Percentiles rank a stretch among this genome's conserved stretches.
Evolutionary conservation across 192 early-diverging fungal genomes (phyloP).

Genomic region (Geosiphon pyriformis): DNA sequence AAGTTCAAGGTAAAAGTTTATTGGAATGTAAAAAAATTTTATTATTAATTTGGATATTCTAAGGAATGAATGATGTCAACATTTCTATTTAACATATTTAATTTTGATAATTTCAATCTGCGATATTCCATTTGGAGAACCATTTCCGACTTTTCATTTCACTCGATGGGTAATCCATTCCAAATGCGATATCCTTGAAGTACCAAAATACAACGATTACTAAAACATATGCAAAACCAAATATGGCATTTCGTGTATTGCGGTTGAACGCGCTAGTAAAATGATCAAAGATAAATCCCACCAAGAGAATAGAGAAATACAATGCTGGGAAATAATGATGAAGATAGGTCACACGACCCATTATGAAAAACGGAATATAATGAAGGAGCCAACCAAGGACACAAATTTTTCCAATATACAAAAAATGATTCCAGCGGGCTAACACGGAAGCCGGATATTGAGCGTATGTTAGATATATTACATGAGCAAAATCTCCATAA

Average conservation of each 20-base stretch:
- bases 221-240: constrained; percentile 38
- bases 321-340: constrained; percentile 97
- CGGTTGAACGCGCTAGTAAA: constrained; percentile 21
- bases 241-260: constrained; percentile 31
- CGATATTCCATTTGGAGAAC: constrained; percentile 76
- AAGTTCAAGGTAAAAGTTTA: too few relatives aligned
- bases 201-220: constrained; percentile 59
- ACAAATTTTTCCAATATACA: constrained; percentile 65
- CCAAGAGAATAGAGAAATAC: constrained; percentile 86
- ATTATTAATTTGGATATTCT: neutral
- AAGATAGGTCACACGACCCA: constrained; percentile 94
- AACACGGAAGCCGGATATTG: constrained; percentile 4
- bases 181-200: constrained; percentile 81
- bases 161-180: constrained; percentile 62
- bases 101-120: too few relatives aligned
- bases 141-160: constrained; percentile 58
- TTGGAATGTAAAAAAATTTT: neutral
- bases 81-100: neutral
- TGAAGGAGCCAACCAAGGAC: constrained; percentile 90
- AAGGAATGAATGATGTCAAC: neutral
- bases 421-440: constrained; percentile 65
- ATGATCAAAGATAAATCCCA: constrained; percentile 75
- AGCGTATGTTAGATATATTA: too few relatives aligned
- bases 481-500: too few relatives aligned
- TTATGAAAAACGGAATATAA: constrained; percentile 90